Base-by-base conservation (phyloP, 306 rosid genomes). In the Prunus armeniaca region DNA sequence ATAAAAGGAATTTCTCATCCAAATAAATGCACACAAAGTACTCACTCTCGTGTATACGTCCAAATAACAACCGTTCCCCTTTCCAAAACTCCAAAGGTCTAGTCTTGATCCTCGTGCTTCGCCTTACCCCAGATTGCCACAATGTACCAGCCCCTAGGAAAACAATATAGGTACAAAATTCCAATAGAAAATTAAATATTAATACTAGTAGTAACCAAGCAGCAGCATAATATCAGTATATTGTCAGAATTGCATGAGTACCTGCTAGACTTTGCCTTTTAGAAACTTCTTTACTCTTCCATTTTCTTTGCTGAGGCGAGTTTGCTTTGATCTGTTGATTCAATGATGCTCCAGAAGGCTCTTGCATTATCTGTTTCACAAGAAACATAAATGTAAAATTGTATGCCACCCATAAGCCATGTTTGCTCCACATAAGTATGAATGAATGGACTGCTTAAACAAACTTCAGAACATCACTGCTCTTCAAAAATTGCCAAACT, bases 81-180 rank as follows among this genome's bases (percentile, higher is more conserved):
- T 85, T 93, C 98, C 98, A 93, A 65, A 70, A 88, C 85, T 93
- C 94, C 89, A 93, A 84, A 32, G 97, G 98, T 88, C 93, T 89
- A 62, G 89, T 81, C 83, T 72, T 88, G 82, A 85, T 81, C 90
- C 98, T 91, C 76, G 89, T 87, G 86, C 98, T 91, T 87, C 88
- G 85, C 81, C 98, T 88, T 65, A 93, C 71, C 57, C 97, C 98
- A 80, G 80, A 54, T 28, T 84, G 24, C 92, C 92, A 88, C 24
- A 68, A 74, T 49, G 91, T 84, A 58, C 97, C 97, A 58, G 88
- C 89, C 80, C 72, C 97, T 93, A 84, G 55, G 54, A 83, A 84
- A 63, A 81, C 43, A 74, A 43, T 28, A 56, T 3, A 55, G 2
- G 49, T 18, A 7, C 54, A 64, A 62, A 61, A 22, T 61, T 51